Conservation (phyloP, 139 green algal genomes). For the Closterium sp. region DNA sequence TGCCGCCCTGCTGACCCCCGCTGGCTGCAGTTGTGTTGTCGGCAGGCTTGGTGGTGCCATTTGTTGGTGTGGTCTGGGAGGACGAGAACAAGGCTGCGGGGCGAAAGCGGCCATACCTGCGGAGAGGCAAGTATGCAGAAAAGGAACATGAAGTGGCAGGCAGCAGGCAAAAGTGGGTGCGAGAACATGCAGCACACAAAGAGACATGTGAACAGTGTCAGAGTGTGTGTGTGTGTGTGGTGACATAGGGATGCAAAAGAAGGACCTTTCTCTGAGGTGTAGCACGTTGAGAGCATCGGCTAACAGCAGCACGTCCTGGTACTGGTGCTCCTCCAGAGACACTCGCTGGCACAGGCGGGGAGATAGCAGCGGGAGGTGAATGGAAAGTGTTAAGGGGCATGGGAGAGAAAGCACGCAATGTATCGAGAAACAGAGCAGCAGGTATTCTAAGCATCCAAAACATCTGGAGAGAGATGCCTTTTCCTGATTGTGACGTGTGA, state of each 20-base stretch:
- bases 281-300: conserved; percentile 2
- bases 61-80: neutral
- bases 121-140: neutral
- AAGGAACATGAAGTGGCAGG: neutral
- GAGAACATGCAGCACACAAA: neutral
- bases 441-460: too few species aligned
- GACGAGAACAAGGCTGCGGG: neutral
- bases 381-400: too few species aligned
- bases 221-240: neutral
- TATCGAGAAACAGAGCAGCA: too few species aligned
- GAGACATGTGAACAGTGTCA: neutral
- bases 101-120: neutral
- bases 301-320: conserved; percentile 27
- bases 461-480: too few species aligned
- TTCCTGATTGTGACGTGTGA: too few species aligned
- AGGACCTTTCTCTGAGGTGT: conserved; percentile 7
- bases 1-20: neutral
- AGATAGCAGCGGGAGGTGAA: too few species aligned
- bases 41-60: neutral
- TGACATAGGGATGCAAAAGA: neutral
- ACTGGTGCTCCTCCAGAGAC: conserved; percentile 26
- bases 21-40: neutral
- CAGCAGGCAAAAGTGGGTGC: neutral
- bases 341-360: neutral
- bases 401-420: too few species aligned